Percentiles rank a stretch among this genome's conserved stretches.
Conservation (phyloP, 140 eudicot species). For the Erigeron philadelphicus region DNA sequence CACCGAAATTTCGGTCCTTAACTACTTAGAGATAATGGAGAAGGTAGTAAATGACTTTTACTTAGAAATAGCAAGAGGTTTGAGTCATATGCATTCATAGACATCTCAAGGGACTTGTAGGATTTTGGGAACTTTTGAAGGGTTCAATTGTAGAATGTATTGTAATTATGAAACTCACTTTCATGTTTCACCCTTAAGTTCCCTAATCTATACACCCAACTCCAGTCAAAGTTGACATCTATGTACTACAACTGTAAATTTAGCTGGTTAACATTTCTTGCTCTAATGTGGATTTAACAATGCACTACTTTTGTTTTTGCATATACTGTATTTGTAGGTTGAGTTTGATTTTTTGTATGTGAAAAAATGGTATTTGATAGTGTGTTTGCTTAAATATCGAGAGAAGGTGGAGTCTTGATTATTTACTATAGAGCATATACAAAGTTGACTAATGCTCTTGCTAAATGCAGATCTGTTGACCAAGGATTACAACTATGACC, state of each 20-base stretch:
- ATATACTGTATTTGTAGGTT: background rate
- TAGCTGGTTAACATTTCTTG: background rate
- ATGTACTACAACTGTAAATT: background rate
- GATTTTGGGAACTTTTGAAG: background rate
- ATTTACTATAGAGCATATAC: slow-evolving; percentile 2
- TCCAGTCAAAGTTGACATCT: background rate
- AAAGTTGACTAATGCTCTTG: slow-evolving; percentile 12
- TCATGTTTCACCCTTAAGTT: background rate
- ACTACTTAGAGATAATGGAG: no score
- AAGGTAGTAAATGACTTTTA: background rate
- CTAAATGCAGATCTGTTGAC: slow-evolving; percentile 68
- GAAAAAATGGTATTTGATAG: slow-evolving; percentile 10
- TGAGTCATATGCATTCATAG: background rate
- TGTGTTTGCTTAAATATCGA: background rate
- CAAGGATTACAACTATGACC: slow-evolving; percentile 87
- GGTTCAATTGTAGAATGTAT: no score
- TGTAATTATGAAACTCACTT: no score
- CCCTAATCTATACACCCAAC: background rate
- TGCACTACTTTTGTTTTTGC: background rate
- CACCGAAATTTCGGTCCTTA: no score
- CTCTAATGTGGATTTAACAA: background rate
- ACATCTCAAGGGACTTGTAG: background rate
- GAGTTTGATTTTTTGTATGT: background rate
- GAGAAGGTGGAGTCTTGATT: background rate
- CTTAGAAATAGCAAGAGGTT: background rate